Conservation (phyloP, 164 flowering plant genomes). For the Tetracentron sinense region DNA sequence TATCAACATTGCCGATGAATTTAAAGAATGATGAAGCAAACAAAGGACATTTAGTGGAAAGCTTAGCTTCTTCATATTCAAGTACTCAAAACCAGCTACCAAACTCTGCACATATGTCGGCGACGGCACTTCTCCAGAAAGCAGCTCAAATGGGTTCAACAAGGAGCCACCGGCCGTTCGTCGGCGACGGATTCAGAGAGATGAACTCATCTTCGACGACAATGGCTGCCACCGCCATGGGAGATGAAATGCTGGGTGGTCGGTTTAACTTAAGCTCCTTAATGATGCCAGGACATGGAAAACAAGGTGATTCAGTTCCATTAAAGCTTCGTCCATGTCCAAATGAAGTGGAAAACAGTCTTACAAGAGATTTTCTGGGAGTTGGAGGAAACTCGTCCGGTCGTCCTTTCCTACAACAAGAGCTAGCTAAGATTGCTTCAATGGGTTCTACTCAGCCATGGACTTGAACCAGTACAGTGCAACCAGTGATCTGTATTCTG, state of each 20-base stretch:
- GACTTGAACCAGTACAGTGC: slow-evolving; percentile 43
- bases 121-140: slow-evolving; percentile 67
- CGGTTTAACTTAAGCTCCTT: not conserved
- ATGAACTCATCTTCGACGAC: slow-evolving; percentile 27
- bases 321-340: not conserved
- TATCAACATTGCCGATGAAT: too few relatives aligned
- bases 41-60: slow-evolving; percentile 19
- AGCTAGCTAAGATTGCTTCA: slow-evolving; percentile 43
- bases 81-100: slow-evolving; percentile 12
- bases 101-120: slow-evolving; percentile 42
- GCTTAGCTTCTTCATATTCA: slow-evolving; percentile 19
- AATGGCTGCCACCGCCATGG: not conserved
- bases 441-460: slow-evolving; percentile 45
- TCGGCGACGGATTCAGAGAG: slow-evolving; percentile 22
- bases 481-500: slow-evolving; percentile 16
- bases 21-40: slow-evolving; percentile 19
- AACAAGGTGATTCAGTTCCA: slow-evolving; percentile 5
- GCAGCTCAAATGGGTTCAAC: slow-evolving; percentile 84
- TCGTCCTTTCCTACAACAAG: slow-evolving; percentile 36
- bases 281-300: slow-evolving; percentile 13
- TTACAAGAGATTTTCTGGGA: slow-evolving; percentile 65
- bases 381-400: slow-evolving; percentile 38
- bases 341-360: slow-evolving; percentile 18
- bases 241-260: not conserved
- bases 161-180: slow-evolving; percentile 30